phyloP scores from a whole-genome alignment of 768 basidiomycete species.

The Leccinellum luteum region DNA sequence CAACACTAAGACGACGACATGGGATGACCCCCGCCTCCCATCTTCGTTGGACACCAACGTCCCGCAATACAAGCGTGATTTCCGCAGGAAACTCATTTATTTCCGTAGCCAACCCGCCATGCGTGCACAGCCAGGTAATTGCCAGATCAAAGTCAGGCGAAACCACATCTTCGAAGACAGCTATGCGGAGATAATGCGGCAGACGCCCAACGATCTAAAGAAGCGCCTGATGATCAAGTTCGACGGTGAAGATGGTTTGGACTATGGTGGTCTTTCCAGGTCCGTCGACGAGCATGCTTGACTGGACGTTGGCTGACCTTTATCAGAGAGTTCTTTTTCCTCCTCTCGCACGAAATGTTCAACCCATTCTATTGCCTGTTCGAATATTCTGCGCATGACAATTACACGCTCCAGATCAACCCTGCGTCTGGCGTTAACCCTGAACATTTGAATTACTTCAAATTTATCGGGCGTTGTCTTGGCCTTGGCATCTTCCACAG shows the following conservation, averaged over 20 bases:
- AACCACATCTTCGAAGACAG: slow-evolving; percentile 99
- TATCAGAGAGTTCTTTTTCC: slow-evolving; percentile 97
- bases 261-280: slow-evolving; percentile 98
- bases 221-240: slow-evolving; percentile 99
- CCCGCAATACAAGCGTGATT: slow-evolving; percentile 99
- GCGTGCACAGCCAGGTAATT: slow-evolving; percentile 97
- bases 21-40: slow-evolving; percentile 97
- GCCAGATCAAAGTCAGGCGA: slow-evolving; percentile 96
- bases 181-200: slow-evolving; percentile 99
- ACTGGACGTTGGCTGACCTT: slow-evolving; percentile 6
- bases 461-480: slow-evolving; percentile 95
- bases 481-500: slow-evolving; percentile 98
- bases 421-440: slow-evolving; percentile 98
- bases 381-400: slow-evolving; percentile 99
- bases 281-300: slow-evolving; percentile 33
- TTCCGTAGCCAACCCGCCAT: slow-evolving; percentile 99
- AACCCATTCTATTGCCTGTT: slow-evolving; percentile 99
- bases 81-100: slow-evolving; percentile 98
- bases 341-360: slow-evolving; percentile 99
- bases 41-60: slow-evolving; percentile 95
- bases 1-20: too few species aligned
- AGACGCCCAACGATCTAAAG: slow-evolving; percentile 97
- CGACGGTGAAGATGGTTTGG: slow-evolving; percentile 97
- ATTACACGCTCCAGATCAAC: slow-evolving; percentile 99
- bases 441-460: slow-evolving; percentile 99